These are phyloP conservation scores for Backusella morwellensis DNA, from an alignment of 192 early-diverging fungal species.

Conservation along the genomic window DNA sequence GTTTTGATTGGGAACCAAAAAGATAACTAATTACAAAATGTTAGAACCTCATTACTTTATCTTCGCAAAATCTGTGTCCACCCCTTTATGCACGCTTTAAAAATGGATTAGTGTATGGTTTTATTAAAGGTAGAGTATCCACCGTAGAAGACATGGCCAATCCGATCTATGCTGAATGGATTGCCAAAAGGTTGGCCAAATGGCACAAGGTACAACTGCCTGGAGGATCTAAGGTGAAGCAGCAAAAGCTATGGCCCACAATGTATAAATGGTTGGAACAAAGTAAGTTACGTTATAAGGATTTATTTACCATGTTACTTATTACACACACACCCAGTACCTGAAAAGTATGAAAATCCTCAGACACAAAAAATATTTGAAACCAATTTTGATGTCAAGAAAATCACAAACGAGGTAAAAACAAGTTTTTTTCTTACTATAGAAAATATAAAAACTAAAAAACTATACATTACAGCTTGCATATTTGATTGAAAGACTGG, in stretches of 20 bases:
- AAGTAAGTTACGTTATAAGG: constrained; percentile 31
- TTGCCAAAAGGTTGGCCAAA: constrained; percentile 72
- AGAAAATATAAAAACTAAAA: neutral
- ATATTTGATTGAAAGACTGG: constrained; percentile 51
- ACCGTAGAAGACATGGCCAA: constrained; percentile 74
- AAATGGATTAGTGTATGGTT: constrained; percentile 93
- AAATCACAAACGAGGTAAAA: constrained; percentile 43
- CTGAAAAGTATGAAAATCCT: constrained; percentile 52
- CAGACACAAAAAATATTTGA: constrained; percentile 55
- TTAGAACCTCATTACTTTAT: constrained; percentile 79
- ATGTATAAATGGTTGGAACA: constrained; percentile 71
- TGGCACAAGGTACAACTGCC: constrained; percentile 79
- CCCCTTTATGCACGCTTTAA: constrained; percentile 80
- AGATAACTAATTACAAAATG: no score
- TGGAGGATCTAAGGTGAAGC: constrained; percentile 21
- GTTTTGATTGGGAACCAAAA: no score
- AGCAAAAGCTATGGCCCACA: constrained; percentile 65
- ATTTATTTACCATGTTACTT: constrained; percentile 10
- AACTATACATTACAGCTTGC: constrained; percentile 32
- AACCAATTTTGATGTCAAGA: constrained; percentile 45
- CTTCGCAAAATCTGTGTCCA: constrained; percentile 67
- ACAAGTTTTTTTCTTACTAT: neutral
- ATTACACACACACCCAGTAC: constrained; percentile 42
- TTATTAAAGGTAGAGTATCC: constrained; percentile 70
- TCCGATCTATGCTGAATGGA: constrained; percentile 65